These are phyloP conservation scores for Tulasnella sp. DNA, from an alignment of 768 basidiomycete species.

Conservation along the genomic window DNA sequence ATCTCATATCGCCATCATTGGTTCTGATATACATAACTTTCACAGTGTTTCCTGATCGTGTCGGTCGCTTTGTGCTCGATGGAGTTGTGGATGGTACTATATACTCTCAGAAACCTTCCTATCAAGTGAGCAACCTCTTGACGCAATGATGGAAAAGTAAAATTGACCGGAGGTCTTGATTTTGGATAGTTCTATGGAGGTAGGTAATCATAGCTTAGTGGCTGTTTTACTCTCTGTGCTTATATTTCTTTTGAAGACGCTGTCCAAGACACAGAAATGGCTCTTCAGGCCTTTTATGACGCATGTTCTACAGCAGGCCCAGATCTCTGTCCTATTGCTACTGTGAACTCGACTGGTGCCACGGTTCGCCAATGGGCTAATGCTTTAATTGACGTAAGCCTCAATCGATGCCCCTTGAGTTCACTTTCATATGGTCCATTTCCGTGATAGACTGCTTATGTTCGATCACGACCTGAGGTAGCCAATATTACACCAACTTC, in stretches of 20 bases:
- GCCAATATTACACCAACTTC: background rate
- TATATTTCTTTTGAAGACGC: too few species aligned
- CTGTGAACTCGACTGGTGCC: background rate
- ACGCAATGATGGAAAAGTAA: background rate
- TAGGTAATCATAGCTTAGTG: too few species aligned
- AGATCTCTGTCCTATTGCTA: background rate
- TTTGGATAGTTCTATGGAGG: too few species aligned
- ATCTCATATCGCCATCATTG: background rate
- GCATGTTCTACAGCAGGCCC: background rate
- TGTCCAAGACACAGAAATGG: too few species aligned
- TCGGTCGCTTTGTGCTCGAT: conserved; percentile 10
- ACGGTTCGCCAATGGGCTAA: background rate
- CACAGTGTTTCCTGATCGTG: conserved; percentile 10
- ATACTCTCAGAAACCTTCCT: background rate
- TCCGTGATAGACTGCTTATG: background rate
- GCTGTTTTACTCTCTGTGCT: too few species aligned
- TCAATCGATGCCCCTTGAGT: background rate
- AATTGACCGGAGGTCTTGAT: background rate
- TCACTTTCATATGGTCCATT: background rate
- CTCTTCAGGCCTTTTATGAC: background rate
- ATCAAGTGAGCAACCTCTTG: background rate
- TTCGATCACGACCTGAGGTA: background rate
- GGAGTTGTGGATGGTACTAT: conserved; percentile 6
- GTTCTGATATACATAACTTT: background rate
- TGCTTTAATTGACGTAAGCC: background rate